Base-by-base conservation (phyloP, 176 grass and related monocot species). In the Aegilops bicornis region DNA sequence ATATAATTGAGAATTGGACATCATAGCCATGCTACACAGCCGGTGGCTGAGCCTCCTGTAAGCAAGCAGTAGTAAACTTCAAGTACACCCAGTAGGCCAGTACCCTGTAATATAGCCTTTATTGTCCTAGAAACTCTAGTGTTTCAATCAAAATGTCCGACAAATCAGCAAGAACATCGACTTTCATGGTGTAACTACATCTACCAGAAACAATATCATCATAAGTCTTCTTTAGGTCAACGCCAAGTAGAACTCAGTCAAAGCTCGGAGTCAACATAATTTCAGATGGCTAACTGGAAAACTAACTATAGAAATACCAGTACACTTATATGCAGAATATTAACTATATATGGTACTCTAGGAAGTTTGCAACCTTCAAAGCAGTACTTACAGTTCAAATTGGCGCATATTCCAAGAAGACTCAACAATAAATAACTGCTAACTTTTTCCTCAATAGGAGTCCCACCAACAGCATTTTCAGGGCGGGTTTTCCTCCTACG, bases 401-500 rank as follows among this genome's bases (percentile, higher is more conserved):
- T 89, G 62, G 92, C 86, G 12, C 95, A 91, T 25, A 96, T 89
- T 56, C 90, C 92, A 73, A 99, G 89, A 76, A 99, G 92, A 88
- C 94, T 96, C 72, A 99, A 73, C 66, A 97, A 81, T 33, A 96
- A 77, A 86, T 93, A 93, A 86, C 89, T 91, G 87, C 87, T 89
- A 88, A 95, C 77, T 81, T 88, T 96, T 69, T 97, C 89, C 85
- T 99, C 92, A 10, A 90, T 81, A 81, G 86, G 74, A 83, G 37
- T 24, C 42, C 90, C 94, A 14, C 82, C 83, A 71, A 64, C 81
- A 83, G 68, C 29, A 89, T 76, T 83, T 68, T 93, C 97, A 86
- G 92, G 94, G 61, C 87, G 90, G 19, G 87, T 81, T 88, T 97
- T 99, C 64, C 97, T 93, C 90, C 97, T 90, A 2, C 97, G 92